Evolutionary conservation across 2,329 filamentous ascomycete species (phyloP), one percentile per base, ranked within the genome.

Genomic region (Fusarium phyllophilum): DNA sequence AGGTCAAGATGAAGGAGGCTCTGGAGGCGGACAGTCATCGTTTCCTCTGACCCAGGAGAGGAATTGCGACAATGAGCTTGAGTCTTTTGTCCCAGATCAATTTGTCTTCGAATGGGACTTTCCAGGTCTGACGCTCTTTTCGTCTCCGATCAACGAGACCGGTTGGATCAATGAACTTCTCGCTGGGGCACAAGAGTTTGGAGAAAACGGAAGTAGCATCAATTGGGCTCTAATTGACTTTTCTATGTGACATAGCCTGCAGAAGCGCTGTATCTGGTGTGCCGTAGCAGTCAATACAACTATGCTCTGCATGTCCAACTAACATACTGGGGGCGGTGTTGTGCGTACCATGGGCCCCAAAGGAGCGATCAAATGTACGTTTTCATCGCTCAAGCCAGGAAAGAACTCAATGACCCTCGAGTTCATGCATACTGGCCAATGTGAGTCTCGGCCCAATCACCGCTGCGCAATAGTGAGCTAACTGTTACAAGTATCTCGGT

Each of bases 341-440:
- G 1, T 39, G 38, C 38, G 4, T 39, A 14, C 20, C 38, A 39
- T 22, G 38, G 38, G 38, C 38, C 20, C 20, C 20, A 22, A 39
- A 39, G 0, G 12, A 22, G 38, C 22, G 38, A 22, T 6, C 7
- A 41, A n/a, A n/a, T n/a, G n/a, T n/a, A n/a, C 6, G n/a, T 73
- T 4, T 73, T 73, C 15, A 20, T 70, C 26, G 29, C 57, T 0
- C 59, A 70, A n/a, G 48, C 70, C 8, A 66, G 71, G 12, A 63
- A 63, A 39, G 66, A 73, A 13, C 17, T 73, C 6, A 61, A 61
- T 4, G 70, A 73, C 8, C 45, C 49, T 2, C 38, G 24, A 1
- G 67, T 73, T 22, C 71, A 73, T 36, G 70, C 70, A 5, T 73
- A 73, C 17, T 73, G 62, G 68, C 70, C 70, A 11, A 66, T 73